Conservation (phyloP, 768 basidiomycete genomes). For the Mycena maculata region DNA sequence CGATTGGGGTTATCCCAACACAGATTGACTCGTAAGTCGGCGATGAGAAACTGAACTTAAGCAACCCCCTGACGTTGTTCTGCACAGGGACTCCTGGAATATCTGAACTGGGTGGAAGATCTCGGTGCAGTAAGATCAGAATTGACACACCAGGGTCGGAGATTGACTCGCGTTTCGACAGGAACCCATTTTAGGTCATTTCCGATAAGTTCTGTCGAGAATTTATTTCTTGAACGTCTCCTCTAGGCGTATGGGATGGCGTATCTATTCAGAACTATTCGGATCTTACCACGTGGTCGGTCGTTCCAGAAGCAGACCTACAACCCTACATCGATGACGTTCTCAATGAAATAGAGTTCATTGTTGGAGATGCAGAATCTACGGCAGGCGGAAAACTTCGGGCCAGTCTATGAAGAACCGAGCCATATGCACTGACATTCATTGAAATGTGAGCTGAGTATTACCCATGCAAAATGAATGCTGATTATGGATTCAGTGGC, state of each 20-base stretch:
- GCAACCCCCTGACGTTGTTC: not conserved
- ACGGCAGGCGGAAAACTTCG: constrained; percentile 55
- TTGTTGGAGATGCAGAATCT: constrained; percentile 59
- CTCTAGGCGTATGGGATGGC: constrained; percentile 42
- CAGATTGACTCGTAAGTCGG: constrained; percentile 61
- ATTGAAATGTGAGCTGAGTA: constrained; percentile 58
- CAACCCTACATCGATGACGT: constrained; percentile 39
- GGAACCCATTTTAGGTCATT: constrained; percentile 48
- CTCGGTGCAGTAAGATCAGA: constrained; percentile 43
- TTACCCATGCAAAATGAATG: not conserved
- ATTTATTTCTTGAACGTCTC: not conserved
- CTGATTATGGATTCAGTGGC: constrained; percentile 35
- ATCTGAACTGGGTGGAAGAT: constrained; percentile 56
- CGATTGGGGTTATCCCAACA: constrained; percentile 64
- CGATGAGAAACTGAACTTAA: not conserved
- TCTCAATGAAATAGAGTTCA: constrained; percentile 63
- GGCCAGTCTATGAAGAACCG: constrained; percentile 63
- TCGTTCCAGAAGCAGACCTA: constrained; percentile 45
- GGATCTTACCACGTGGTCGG: constrained; percentile 49
- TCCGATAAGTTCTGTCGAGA: not conserved
- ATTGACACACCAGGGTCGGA: not conserved
- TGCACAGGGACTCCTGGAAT: constrained; percentile 51
- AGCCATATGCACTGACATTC: constrained; percentile 60
- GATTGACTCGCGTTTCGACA: constrained; percentile 4
- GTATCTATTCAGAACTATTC: constrained; percentile 49